Evolutionary conservation across 176 grass and related monocot genomes (phyloP).

Genomic region (Alopecurus myosuroides): DNA sequence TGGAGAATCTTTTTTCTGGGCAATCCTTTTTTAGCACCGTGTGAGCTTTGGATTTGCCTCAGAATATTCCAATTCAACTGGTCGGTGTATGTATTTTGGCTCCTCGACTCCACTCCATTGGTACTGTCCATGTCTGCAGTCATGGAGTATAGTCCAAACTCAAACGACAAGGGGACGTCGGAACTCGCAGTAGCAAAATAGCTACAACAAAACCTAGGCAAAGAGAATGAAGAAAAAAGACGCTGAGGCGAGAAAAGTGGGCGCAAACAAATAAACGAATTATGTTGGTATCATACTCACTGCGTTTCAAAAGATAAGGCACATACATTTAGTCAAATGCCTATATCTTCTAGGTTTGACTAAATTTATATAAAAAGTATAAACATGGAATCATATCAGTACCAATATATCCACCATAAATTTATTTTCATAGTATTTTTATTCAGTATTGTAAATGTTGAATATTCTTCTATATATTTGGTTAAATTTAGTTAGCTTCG

Average conservation of each 20-base stretch:
- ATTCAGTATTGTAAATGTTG: too few species aligned
- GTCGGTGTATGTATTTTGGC: neutral
- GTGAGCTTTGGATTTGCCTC: slow-evolving; percentile 34
- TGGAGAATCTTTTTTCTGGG: slow-evolving; percentile 38
- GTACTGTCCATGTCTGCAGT: neutral
- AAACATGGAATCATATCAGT: too few species aligned
- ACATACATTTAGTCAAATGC: too few species aligned
- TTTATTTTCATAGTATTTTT: too few species aligned
- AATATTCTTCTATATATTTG: too few species aligned
- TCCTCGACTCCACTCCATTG: neutral
- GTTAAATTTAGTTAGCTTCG: too few species aligned
- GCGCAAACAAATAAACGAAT: too few species aligned
- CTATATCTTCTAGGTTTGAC: too few species aligned
- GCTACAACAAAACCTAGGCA: neutral
- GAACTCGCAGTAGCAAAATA: neutral
- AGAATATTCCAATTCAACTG: slow-evolving; percentile 13
- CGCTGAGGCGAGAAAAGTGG: neutral
- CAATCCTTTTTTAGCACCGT: neutral
- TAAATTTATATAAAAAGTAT: too few species aligned
- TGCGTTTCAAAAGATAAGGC: too few species aligned
- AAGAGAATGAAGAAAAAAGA: neutral
- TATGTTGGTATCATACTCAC: too few species aligned
- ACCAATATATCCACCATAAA: too few species aligned
- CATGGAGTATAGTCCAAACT: neutral
- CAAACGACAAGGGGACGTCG: neutral